phyloP scores from a whole-genome alignment of 148 eudicot genomes.

The Vaccinium darrowii region DNA sequence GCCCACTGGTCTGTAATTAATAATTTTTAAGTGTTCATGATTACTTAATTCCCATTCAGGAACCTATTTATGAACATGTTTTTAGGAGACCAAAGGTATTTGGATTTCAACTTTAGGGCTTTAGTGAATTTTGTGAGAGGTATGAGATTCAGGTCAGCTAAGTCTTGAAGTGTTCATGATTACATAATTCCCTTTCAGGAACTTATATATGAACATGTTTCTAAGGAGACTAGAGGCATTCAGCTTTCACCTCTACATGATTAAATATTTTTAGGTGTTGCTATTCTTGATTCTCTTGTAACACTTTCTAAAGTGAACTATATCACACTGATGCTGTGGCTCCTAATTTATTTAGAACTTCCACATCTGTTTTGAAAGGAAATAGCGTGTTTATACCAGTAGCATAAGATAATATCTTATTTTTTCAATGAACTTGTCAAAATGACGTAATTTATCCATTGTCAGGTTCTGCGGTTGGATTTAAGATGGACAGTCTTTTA shows the following conservation, averaged over 20 bases:
- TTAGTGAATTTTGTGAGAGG: not conserved
- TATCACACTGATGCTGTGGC: not conserved
- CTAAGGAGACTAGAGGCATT: not conserved
- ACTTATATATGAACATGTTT: not conserved
- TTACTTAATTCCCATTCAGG: not conserved
- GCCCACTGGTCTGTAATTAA: not conserved
- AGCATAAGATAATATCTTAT: not conserved
- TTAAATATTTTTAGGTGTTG: not conserved
- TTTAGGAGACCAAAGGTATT: not conserved
- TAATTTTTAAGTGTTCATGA: not conserved
- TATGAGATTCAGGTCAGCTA: not conserved
- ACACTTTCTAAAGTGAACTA: not conserved
- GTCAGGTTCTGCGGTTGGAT: conserved; percentile 82
- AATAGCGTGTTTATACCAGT: not conserved
- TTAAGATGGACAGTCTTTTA: conserved; percentile 88
- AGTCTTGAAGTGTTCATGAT: not conserved
- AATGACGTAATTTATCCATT: conserved; percentile 1
- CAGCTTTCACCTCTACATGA: not conserved
- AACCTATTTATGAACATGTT: not conserved
- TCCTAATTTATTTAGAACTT: not conserved
- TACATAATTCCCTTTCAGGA: not conserved
- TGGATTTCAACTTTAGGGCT: not conserved
- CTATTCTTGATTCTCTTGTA: not conserved
- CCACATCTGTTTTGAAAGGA: not conserved
- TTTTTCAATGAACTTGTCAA: conserved; percentile 9